Percentiles rank a stretch among this genome's conserved stretches.
These are phyloP conservation scores for Paraleonurus japonicus DNA, from an alignment of 257 asterid species.

Conservation along the genomic window DNA sequence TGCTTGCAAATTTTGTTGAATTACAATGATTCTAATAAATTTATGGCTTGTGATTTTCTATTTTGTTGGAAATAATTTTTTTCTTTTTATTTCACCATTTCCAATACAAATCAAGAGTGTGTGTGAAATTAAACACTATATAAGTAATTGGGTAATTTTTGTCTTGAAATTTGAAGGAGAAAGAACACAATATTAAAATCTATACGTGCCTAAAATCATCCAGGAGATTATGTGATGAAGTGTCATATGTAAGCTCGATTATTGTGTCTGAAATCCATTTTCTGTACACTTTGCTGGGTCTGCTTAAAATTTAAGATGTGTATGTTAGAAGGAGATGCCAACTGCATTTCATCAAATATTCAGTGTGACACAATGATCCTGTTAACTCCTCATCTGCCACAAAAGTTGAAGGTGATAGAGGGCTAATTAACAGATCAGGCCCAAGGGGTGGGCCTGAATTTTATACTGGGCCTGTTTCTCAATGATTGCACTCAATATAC, in stretches of 20 bases:
- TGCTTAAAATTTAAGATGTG: neutral
- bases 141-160: too few relatives aligned
- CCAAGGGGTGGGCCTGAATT: neutral
- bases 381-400: neutral
- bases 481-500: neutral
- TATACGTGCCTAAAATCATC: too few relatives aligned
- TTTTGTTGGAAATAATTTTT: neutral
- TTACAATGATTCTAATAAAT: neutral
- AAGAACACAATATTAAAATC: neutral
- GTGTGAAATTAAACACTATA: too few relatives aligned
- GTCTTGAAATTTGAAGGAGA: neutral
- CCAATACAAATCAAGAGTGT: neutral
- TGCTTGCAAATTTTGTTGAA: conserved; percentile 4
- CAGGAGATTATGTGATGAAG: neutral
- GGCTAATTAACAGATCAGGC: neutral
- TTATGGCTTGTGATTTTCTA: neutral
- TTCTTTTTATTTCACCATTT: neutral
- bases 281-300: neutral
- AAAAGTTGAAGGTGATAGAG: too few relatives aligned
- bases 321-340: neutral
- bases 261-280: neutral
- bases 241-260: too few relatives aligned
- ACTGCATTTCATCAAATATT: neutral
- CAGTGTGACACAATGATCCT: neutral
- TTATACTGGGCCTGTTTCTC: neutral